phyloP scores from a whole-genome alignment of 371 early-diverging fungal genomes.

The Entomophthora muscae region DNA sequence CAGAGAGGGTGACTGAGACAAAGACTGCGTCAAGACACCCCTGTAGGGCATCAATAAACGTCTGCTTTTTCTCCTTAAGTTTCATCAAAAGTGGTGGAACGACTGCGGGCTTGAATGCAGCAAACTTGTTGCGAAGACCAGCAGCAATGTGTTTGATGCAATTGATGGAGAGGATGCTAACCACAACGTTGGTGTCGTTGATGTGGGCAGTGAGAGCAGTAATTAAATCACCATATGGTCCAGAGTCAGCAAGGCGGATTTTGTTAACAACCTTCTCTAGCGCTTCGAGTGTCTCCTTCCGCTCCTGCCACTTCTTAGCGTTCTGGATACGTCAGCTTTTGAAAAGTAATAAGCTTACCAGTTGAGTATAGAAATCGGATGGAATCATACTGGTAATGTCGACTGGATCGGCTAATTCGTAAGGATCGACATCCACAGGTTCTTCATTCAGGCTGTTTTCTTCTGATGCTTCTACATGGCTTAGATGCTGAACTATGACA shows the following conservation, averaged over 20 bases:
- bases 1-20: slow-evolving; percentile 30
- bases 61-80: slow-evolving; percentile 83
- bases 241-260: slow-evolving; percentile 55
- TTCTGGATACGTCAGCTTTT: slow-evolving; percentile 17
- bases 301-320: slow-evolving; percentile 89
- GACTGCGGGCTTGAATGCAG: slow-evolving; percentile 51
- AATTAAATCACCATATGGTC: slow-evolving; percentile 63
- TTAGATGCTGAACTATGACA: neutral
- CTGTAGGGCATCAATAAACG: slow-evolving; percentile 64
- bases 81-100: slow-evolving; percentile 62
- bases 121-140: slow-evolving; percentile 61
- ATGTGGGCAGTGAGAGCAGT: slow-evolving; percentile 71
- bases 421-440: slow-evolving; percentile 43
- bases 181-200: slow-evolving; percentile 72
- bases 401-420: slow-evolving; percentile 77
- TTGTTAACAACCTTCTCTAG: slow-evolving; percentile 46
- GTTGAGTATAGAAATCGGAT: slow-evolving; percentile 46
- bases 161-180: slow-evolving; percentile 58
- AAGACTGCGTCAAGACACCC: slow-evolving; percentile 71
- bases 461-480: slow-evolving; percentile 14
- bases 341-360: slow-evolving; percentile 19
- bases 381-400: slow-evolving; percentile 74
- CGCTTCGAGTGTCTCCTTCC: slow-evolving; percentile 75
- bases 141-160: slow-evolving; percentile 71
- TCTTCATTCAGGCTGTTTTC: slow-evolving; percentile 23